phyloP scores from a whole-genome alignment of 441 rosid species.

The Adansonia madagascariensis region DNA sequence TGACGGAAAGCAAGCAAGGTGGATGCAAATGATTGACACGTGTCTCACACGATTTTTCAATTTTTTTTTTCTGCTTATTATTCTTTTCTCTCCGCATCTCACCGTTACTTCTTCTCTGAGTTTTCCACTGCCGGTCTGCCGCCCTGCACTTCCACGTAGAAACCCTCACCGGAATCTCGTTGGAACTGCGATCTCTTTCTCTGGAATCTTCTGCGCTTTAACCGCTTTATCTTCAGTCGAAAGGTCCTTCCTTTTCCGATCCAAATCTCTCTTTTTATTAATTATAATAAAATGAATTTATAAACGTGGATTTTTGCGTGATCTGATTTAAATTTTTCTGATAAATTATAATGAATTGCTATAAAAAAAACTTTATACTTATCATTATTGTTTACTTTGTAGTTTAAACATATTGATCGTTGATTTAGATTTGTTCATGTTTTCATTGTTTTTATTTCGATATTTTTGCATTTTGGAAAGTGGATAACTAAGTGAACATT shows the following conservation, averaged over 20 bases:
- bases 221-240: neutral
- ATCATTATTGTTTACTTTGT: neutral
- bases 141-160: neutral
- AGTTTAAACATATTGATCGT: neutral
- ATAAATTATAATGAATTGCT: neutral
- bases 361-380: neutral
- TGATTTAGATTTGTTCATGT: neutral
- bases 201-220: neutral
- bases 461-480: neutral
- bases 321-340: neutral
- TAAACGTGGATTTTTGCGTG: neutral
- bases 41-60: neutral
- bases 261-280: slow-evolving; percentile 11
- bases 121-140: neutral
- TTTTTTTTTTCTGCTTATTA: neutral
- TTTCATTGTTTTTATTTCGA: neutral
- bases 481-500: neutral
- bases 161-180: neutral
- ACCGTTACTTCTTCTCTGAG: slow-evolving; percentile 10
- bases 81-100: neutral
- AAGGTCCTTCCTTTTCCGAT: slow-evolving; percentile 17
- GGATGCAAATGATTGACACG: neutral
- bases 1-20: neutral
- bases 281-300: slow-evolving; percentile 1
- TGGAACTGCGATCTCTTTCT: neutral